Evolutionary conservation across 805 yeast species (phyloP).

Genomic region (Jamesozyma piceae): DNA sequence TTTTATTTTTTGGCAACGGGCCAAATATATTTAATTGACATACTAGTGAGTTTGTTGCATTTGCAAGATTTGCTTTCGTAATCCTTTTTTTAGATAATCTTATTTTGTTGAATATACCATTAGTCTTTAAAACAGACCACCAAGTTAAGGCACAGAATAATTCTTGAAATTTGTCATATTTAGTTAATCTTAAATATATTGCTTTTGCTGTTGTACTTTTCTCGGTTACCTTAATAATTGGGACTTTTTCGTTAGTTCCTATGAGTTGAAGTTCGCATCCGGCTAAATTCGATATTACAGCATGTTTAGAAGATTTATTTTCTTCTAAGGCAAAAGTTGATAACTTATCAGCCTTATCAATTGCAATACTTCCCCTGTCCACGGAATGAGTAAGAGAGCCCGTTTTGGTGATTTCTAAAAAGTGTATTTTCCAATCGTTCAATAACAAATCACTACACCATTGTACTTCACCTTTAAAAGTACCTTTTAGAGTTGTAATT

Average conservation of each 20-base stretch:
- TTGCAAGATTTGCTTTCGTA: neutral
- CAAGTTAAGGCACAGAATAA: slow-evolving; percentile 40
- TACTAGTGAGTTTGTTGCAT: slow-evolving; percentile 36
- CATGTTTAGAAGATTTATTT: slow-evolving; percentile 1
- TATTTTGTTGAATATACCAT: slow-evolving; percentile 46
- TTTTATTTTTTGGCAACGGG: slow-evolving; percentile 32
- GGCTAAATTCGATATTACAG: slow-evolving; percentile 20
- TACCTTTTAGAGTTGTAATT: slow-evolving; percentile 9
- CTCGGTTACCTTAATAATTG: slow-evolving; percentile 14
- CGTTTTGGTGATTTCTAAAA: slow-evolving; percentile 11
- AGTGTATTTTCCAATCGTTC: slow-evolving; percentile 19
- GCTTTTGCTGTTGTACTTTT: slow-evolving; percentile 1
- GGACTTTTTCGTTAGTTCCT: slow-evolving; percentile 4
- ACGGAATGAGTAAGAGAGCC: slow-evolving; percentile 16
- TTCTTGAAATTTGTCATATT: slow-evolving; percentile 30
- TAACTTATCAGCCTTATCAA: slow-evolving; percentile 1
- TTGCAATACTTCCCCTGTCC: slow-evolving; percentile 2
- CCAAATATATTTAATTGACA: slow-evolving; percentile 61
- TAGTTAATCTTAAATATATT: slow-evolving; percentile 14
- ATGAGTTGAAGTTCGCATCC: slow-evolving; percentile 18
- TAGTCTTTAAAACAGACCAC: slow-evolving; percentile 48
- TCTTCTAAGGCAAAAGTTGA: neutral
- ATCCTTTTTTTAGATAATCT: neutral
- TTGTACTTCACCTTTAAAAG: slow-evolving; percentile 17
- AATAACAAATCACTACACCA: slow-evolving; percentile 17